phyloP scores from a whole-genome alignment of 768 basidiomycete species.

The Rhizopogon rudus region DNA sequence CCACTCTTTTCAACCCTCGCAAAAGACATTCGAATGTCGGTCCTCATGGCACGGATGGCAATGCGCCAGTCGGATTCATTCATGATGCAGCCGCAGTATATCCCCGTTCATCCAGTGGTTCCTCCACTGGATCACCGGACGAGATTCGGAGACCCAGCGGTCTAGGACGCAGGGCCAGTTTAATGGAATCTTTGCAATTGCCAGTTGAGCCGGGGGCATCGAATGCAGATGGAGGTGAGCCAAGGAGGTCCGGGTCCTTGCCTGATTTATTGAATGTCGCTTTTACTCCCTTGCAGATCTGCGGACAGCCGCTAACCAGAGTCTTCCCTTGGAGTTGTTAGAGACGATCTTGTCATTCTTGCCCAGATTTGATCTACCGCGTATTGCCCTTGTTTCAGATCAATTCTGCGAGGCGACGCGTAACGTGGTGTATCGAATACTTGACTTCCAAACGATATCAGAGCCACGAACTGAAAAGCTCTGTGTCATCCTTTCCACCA shows the following conservation, averaged over 20 bases:
- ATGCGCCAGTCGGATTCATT: constrained; percentile 14
- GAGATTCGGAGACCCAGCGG: constrained; percentile 29
- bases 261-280: constrained; percentile 12
- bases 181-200: constrained; percentile 13
- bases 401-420: constrained; percentile 17
- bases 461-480: constrained; percentile 13
- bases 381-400: constrained; percentile 20
- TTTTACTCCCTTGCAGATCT: background rate
- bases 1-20: constrained; percentile 20
- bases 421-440: constrained; percentile 16
- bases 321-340: constrained; percentile 17
- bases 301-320: background rate
- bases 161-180: constrained; percentile 24
- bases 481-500: constrained; percentile 14
- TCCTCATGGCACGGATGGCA: background rate
- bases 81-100: constrained; percentile 11
- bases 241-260: constrained; percentile 11
- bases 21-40: constrained; percentile 9
- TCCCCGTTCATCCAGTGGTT: constrained; percentile 19
- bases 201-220: constrained; percentile 5
- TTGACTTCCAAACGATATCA: constrained; percentile 13
- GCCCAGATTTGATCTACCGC: constrained; percentile 10
- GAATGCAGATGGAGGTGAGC: background rate
- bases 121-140: constrained; percentile 19
- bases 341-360: constrained; percentile 17